Percentiles rank a stretch among this genome's conserved stretches.
phyloP scores from a whole-genome alignment of 305 asterid genomes.

The Fraxinus platypoda region DNA sequence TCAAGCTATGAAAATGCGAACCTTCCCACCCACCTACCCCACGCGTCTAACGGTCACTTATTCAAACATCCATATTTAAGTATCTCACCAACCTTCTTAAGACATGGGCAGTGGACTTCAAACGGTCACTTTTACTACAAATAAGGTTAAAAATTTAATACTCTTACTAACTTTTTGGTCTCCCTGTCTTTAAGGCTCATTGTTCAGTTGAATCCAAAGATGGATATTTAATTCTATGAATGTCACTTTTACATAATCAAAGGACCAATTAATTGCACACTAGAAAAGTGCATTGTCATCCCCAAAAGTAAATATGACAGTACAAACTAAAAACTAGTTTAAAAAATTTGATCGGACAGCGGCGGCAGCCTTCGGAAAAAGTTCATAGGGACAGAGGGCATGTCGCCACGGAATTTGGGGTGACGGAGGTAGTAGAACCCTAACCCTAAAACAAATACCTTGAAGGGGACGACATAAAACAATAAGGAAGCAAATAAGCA shows the following conservation, averaged over 20 bases:
- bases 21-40: not conserved
- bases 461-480: slow-evolving; percentile 68
- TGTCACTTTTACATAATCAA: slow-evolving; percentile 25
- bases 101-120: not conserved
- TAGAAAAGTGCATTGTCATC: slow-evolving; percentile 39
- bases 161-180: slow-evolving; percentile 1
- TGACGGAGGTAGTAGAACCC: slow-evolving; percentile 82
- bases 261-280: slow-evolving; percentile 23
- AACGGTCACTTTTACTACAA: slow-evolving; percentile 33
- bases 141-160: not conserved
- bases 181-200: not conserved
- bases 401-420: slow-evolving; percentile 79
- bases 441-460: slow-evolving; percentile 55
- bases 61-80: slow-evolving; percentile 17
- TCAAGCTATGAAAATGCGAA: not conserved
- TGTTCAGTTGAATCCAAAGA: slow-evolving; percentile 13
- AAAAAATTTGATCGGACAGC: slow-evolving; percentile 71
- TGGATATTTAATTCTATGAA: slow-evolving; percentile 21
- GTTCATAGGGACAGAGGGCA: slow-evolving; percentile 76
- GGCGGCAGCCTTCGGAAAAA: slow-evolving; percentile 88
- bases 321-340: slow-evolving; percentile 5
- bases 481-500: slow-evolving; percentile 64
- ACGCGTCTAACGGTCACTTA: slow-evolving; percentile 35
- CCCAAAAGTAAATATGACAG: not conserved
- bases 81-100: slow-evolving; percentile 14